A percentile compares a stretch with the other conserved stretches of the same genome.
These are phyloP conservation scores for Boletus mariae DNA, from an alignment of 1,284 basidiomycete genomes.

Conservation along the genomic window DNA sequence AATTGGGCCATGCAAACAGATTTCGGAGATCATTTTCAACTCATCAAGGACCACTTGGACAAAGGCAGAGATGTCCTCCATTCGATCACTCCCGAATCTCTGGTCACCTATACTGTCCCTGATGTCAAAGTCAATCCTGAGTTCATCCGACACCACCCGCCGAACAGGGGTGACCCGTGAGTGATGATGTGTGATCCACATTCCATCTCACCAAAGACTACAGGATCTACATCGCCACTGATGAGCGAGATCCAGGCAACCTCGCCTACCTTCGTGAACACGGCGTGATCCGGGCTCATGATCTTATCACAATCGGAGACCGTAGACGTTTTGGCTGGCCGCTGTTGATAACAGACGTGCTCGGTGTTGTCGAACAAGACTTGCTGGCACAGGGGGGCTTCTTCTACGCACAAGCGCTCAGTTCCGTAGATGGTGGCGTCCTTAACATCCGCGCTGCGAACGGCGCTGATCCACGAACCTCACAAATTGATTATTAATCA, in stretches of 20 bases:
- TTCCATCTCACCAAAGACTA: slow-evolving; percentile 6
- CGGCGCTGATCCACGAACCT: slow-evolving; percentile 39
- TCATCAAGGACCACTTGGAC: slow-evolving; percentile 35
- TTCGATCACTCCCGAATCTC: slow-evolving; percentile 16
- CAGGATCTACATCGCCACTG: slow-evolving; percentile 50
- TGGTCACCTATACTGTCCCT: slow-evolving; percentile 31
- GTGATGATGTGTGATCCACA: slow-evolving; percentile 2
- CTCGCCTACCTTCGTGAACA: slow-evolving; percentile 36
- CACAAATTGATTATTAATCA: slow-evolving; percentile 14
- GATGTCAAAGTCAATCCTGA: slow-evolving; percentile 23
- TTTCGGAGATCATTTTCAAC: slow-evolving; percentile 36
- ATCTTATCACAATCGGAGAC: slow-evolving; percentile 43
- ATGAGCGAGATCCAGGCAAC: slow-evolving; percentile 39
- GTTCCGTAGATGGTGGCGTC: slow-evolving; percentile 39
- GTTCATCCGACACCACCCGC: slow-evolving; percentile 16
- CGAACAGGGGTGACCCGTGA: slow-evolving; percentile 25
- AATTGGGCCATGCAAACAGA: slow-evolving; percentile 38
- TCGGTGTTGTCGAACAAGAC: slow-evolving; percentile 45
- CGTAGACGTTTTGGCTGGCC: slow-evolving; percentile 42
- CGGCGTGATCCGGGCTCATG: slow-evolving; percentile 35
- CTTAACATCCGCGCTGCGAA: slow-evolving; percentile 42
- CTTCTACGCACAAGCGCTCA: slow-evolving; percentile 48
- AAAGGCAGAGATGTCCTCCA: slow-evolving; percentile 33
- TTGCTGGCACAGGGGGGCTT: slow-evolving; percentile 37
- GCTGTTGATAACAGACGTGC: slow-evolving; percentile 43